phyloP scores from a whole-genome alignment of 129 eudicot species.

The Chrysanthemum seticuspe region DNA sequence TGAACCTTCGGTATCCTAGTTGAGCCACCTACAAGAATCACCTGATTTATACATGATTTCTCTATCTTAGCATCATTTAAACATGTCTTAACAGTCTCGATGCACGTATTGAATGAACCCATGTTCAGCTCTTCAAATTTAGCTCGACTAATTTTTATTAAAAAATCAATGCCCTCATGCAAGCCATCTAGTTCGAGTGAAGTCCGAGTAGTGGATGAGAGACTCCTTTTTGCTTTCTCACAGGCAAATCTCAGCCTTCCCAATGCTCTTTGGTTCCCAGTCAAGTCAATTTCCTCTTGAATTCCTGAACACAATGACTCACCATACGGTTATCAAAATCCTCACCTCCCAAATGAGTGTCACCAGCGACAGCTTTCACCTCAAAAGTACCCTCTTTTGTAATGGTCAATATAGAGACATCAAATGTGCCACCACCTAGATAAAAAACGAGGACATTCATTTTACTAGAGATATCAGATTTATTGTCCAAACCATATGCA shows the following conservation, averaged over 20 bases:
- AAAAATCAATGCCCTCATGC: neutral
- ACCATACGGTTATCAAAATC: no score
- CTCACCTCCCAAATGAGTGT: no score
- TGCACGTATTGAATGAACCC: neutral
- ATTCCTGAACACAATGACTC: no score
- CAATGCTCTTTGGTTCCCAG: conserved; percentile 4
- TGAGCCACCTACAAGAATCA: conserved; percentile 18
- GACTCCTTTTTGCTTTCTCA: conserved; percentile 13
- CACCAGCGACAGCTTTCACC: no score
- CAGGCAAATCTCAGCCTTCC: neutral
- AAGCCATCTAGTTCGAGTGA: neutral
- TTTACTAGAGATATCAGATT: no score
- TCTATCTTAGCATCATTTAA: neutral
- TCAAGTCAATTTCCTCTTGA: no score
- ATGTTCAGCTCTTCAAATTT: conserved; percentile 3
- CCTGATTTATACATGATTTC: conserved; percentile 10
- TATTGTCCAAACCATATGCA: no score
- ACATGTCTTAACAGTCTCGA: neutral
- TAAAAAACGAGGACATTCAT: no score
- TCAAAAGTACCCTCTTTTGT: no score
- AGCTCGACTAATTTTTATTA: neutral
- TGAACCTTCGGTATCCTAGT: conserved; percentile 6
- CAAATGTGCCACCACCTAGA: no score
- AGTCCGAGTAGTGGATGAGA: neutral
- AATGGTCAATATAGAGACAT: no score